Base-by-base conservation (phyloP, 176 grass and related monocot species). In the Juncus inflexus region DNA sequence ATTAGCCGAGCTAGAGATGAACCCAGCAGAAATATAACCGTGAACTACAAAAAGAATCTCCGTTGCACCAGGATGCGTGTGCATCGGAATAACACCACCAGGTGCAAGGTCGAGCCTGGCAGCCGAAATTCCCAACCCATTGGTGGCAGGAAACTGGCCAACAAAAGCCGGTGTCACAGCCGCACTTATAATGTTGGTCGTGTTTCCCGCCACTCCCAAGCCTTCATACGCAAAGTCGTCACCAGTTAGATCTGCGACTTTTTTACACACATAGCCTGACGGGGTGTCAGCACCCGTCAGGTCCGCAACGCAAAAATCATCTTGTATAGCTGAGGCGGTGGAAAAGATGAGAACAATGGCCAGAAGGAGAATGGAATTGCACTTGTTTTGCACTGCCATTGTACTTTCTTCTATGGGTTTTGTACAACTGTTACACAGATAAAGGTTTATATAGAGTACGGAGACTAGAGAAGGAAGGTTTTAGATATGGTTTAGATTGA, bases 241-340 rank as follows among this genome's bases (percentile, higher is more conserved):
- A 12, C 59, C 54, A 52, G 40, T 77, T 55, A 83, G 84, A 39
- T 11, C 13, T 2, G 61, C 9, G 50, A n/a, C 57, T 8, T 40
- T 37, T 76, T 89, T 95, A 78, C 90, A 95, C 52, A 70, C 63
- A 54, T 83, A 95, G 6, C 90, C 90, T 0, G 79, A 47, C 3
- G 90, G 90, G 12, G 85, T 95, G 60, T 88, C 76, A 50, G 42
- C 45, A 77, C 69, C 71, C 36, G 57, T 3, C 12, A 95, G 76
- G 74, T 95, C 56, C 11, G 67, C 82, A 5, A 95, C 90, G 54
- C 90, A 95, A 73, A 80, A 95, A 68, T 95, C 90, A 55, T 89
- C 76, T 2, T 77, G 76, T 61, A 85, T 56, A 3, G 85, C 75
- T 0, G 50, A 40, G 47, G 84, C 37, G 0, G 70, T 53, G 61